A percentile compares a stretch with the other conserved stretches of the same genome.
These are phyloP conservation scores for Cystofilobasidium macerans DNA, from an alignment of 768 basidiomycete genomes.

Conservation along the genomic window DNA sequence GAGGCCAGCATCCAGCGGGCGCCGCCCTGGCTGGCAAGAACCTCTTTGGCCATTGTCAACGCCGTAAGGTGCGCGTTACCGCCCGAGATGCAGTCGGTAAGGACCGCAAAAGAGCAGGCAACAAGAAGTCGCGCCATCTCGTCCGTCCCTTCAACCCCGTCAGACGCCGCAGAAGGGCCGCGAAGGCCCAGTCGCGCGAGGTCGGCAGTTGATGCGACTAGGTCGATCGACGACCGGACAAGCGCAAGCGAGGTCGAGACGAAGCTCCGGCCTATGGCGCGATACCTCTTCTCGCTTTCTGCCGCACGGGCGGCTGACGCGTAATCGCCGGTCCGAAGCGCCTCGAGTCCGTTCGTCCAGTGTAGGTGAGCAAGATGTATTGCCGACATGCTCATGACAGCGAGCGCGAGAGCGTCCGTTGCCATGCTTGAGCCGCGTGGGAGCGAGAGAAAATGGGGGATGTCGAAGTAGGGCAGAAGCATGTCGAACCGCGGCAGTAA, in stretches of 20 bases:
- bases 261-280: not conserved
- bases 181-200: too few species aligned
- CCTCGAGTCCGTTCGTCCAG: not conserved
- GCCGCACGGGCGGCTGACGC: not conserved
- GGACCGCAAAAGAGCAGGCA: not conserved
- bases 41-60: not conserved
- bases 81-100: not conserved
- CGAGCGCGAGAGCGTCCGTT: not conserved
- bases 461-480: too few species aligned
- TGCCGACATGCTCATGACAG: not conserved
- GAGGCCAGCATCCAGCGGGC: not conserved
- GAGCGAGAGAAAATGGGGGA: not conserved
- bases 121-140: not conserved
- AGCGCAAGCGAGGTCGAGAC: not conserved
- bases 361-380: conserved; percentile 7
- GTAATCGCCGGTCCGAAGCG: not conserved
- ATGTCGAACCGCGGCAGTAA: too few species aligned
- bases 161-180: too few species aligned
- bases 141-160: too few species aligned
- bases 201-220: too few species aligned
- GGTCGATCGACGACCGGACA: not conserved
- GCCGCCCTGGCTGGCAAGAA: not conserved
- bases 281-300: not conserved
- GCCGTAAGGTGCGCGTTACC: not conserved
- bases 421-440: not conserved